Evolutionary conservation across 371 early-diverging fungal species (phyloP).

Genomic region (Lichtheimia ramosa): DNA sequence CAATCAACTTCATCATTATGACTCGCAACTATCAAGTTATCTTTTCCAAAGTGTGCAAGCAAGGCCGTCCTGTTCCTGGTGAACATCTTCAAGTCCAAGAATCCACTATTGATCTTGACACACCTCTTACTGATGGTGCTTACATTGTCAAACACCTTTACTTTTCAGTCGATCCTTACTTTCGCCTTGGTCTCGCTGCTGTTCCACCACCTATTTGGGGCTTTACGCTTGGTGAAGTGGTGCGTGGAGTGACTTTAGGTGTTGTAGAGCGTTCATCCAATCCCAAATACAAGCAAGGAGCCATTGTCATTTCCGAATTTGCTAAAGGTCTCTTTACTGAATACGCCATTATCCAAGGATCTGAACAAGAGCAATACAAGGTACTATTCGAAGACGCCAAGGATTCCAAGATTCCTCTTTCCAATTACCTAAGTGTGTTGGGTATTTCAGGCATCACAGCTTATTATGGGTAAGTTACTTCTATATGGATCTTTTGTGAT

Average conservation of each 20-base stretch:
- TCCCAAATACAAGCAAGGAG: constrained; percentile 54
- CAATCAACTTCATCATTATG: too few species aligned
- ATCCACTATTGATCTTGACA: constrained; percentile 40
- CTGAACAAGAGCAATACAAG: constrained; percentile 11
- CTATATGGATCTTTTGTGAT: background rate
- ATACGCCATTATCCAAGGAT: constrained; percentile 30
- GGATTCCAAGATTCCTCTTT: constrained; percentile 36
- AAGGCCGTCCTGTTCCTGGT: constrained; percentile 34
- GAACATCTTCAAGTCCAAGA: constrained; percentile 48
- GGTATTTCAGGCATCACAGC: constrained; percentile 58
- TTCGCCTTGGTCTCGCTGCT: constrained; percentile 53
- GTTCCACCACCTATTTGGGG: constrained; percentile 49
- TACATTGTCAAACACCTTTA: constrained; percentile 53
- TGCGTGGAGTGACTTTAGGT: constrained; percentile 58
- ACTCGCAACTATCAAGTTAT: constrained; percentile 23
- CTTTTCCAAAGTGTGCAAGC: constrained; percentile 34
- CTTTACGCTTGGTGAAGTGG: constrained; percentile 55
- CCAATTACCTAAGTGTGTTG: constrained; percentile 52
- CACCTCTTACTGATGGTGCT: constrained; percentile 49
- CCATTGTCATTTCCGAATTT: constrained; percentile 55
- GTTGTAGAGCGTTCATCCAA: constrained; percentile 60
- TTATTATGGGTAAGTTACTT: constrained; percentile 28
- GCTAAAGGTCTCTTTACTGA: constrained; percentile 50
- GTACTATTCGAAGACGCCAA: constrained; percentile 33
- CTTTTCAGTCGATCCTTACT: constrained; percentile 44